Evolutionary conservation across 805 yeast species (phyloP), one percentile per base, ranked within the genome.

Genomic region (Komagataella kurtzmanii): DNA sequence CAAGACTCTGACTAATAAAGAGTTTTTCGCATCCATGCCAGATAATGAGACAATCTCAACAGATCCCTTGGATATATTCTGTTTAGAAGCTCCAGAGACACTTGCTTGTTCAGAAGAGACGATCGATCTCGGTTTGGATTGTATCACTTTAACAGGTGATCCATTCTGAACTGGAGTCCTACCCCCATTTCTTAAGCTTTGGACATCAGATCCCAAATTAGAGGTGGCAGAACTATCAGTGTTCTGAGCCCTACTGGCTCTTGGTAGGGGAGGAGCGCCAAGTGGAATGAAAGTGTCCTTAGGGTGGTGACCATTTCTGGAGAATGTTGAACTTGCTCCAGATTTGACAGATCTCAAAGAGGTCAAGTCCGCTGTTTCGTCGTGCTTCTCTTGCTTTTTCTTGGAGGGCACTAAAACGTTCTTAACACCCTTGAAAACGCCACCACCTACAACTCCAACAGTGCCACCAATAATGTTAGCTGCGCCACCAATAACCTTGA

Each of bases 1-100:
- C 0, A 74, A 61, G 3, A 78, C 78, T 60, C 77, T 83, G 47
- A 87, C 74, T 55, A 77, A 83, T 51, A 75, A 55, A 7, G 58
- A 52, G 7, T 61, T 62, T 21, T 53, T 55, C 4, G 54, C 49
- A 3, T 44, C 51, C 4, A 55, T 18, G 3, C 65, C 65, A 8
- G 47, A 49, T 40, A 65, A 47, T 3, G 76, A 67, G 24, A 80
- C 64, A 49, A 85, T 64, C 2, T 75, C 72, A 47, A 82, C 58
- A 52, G 79, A 65, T 36, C 89, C 90, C 48, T 54, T 56, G n/a
- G 58, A 51, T 24, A 55, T 58, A 46, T 56, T 59, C 36, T 24
- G n/a, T 18, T 17, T 17, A 17, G 44, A 17, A 19, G 36, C 18
- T n/a, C 49, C 49, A 14, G 44, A 23, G 24, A 47, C 18, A 5